Evolutionary conservation across 768 basidiomycete genomes (phyloP), one percentile per base, ranked within the genome.

Genomic region (Mycena crocata): DNA sequence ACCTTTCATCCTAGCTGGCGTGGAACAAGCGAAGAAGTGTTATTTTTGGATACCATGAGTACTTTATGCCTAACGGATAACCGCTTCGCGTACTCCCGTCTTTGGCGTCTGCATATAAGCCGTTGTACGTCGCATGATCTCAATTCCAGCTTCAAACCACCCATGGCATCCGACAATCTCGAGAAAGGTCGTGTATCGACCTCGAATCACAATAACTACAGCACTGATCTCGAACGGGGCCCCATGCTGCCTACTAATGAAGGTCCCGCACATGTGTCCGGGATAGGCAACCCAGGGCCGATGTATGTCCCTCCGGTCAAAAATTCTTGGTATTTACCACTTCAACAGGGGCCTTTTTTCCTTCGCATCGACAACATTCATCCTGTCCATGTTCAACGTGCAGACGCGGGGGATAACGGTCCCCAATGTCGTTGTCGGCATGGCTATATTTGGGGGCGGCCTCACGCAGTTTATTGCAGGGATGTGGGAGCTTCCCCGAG

Each of bases 401-500:
- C 77, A 82, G 26, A 82, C 86, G 0, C 85, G 87, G 21, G 76
- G 79, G 1, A 77, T 92, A 48, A 63, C 76, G 26, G 76, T 74
- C 2, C 85, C 90, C 45, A 91, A 93, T 61, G 84, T 87, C 32
- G 84, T 93, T 57, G 82, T 93, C 48, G 94, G 93, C 32, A 92
- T 94, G 92, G 89, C 91, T 6, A 73, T 92, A 65, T 90, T 88
- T 58, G 73, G 84, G 50, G 93, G 94, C 30, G 94, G 94, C 50
- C 87, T 94, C n/a, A 85, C 82, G 13, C 94, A 95, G 72, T 81
- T 95, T 66, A 73, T 94, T 30, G 93, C 92, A 4, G 94, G 94
- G 48, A 93, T 93, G 88, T 93, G 92, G 92, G 87, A 88, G 75
- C 85, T 87, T 67, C 83, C 86, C 1, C 78, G 85, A 32, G 88